A percentile compares a stretch with the other conserved stretches of the same genome.
phyloP scores from a whole-genome alignment of 331 rosid species.

The Telfairia occidentalis region DNA sequence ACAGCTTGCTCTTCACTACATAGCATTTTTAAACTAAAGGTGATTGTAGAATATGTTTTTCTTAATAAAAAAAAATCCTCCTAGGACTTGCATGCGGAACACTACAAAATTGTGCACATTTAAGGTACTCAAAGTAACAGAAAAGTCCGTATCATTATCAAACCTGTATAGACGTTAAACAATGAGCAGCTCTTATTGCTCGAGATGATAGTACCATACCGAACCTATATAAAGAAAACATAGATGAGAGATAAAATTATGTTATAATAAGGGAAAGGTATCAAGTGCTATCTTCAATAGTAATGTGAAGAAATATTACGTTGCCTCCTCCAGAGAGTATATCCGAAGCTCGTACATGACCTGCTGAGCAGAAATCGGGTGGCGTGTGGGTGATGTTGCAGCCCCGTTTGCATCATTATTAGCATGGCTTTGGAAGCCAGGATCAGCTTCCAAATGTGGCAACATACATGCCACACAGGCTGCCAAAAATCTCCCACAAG shows the following conservation, averaged over 20 bases:
- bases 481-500: slow-evolving; percentile 99
- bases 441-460: slow-evolving; percentile 63
- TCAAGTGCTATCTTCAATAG: not conserved
- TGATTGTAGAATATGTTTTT: not conserved
- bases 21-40: not conserved
- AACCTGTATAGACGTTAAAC: slow-evolving; percentile 88
- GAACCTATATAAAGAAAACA: slow-evolving; percentile 35
- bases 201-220: slow-evolving; percentile 63
- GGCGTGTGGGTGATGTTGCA: slow-evolving; percentile 78
- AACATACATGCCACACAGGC: slow-evolving; percentile 91
- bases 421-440: slow-evolving; percentile 45
- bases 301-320: slow-evolving; percentile 36
- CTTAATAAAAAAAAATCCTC: not conserved
- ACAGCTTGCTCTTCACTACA: not conserved
- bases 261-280: not conserved
- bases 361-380: slow-evolving; percentile 78
- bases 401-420: slow-evolving; percentile 50
- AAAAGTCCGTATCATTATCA: slow-evolving; percentile 2
- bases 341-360: slow-evolving; percentile 83
- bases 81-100: not conserved
- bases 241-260: not conserved
- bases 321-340: slow-evolving; percentile 78
- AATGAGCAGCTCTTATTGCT: slow-evolving; percentile 86
- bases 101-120: not conserved
- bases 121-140: not conserved